phyloP scores from a whole-genome alignment of 2,329 filamentous ascomycete genomes.

The Calonectria henricotiae region DNA sequence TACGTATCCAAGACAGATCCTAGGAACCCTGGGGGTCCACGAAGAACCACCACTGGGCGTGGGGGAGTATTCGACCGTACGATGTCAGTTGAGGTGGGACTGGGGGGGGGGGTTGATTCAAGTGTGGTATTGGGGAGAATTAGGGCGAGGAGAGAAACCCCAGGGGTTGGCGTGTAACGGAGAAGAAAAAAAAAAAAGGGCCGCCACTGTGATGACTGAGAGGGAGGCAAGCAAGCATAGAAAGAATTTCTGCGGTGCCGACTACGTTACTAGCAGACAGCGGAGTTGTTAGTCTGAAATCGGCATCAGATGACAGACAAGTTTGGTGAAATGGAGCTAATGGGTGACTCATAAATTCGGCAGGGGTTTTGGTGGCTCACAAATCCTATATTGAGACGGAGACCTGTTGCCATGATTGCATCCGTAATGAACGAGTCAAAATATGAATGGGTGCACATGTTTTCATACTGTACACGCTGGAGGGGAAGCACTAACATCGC shows the following conservation, averaged over 20 bases:
- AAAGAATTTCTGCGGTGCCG: slow-evolving; percentile 26
- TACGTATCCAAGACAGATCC: slow-evolving; percentile 21
- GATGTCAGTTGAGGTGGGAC: slow-evolving; percentile 31
- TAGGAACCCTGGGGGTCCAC: slow-evolving; percentile 15
- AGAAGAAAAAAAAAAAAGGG: slow-evolving; percentile 38
- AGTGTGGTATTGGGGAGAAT: slow-evolving; percentile 33
- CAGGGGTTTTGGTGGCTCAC: slow-evolving; percentile 8
- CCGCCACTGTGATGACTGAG: slow-evolving; percentile 36
- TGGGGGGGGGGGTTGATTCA: slow-evolving; percentile 15
- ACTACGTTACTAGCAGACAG: slow-evolving; percentile 6
- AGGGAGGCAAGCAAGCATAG: slow-evolving; percentile 28
- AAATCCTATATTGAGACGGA: not conserved
- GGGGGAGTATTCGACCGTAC: slow-evolving; percentile 39
- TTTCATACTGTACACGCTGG: slow-evolving; percentile 8
- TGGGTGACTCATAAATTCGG: slow-evolving; percentile 23
- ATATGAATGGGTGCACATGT: slow-evolving; percentile 18
- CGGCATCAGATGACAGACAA: slow-evolving; percentile 23
- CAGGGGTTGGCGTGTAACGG: slow-evolving; percentile 15
- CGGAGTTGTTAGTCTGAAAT: slow-evolving; percentile 11
- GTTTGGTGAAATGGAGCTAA: slow-evolving; percentile 32
- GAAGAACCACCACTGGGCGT: slow-evolving; percentile 35
- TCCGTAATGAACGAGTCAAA: slow-evolving; percentile 16
- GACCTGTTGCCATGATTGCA: slow-evolving; percentile 9
- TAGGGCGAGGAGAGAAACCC: slow-evolving; percentile 37
- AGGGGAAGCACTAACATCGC: slow-evolving; percentile 15